These are phyloP conservation scores for Trichoderma koningii DNA, from an alignment of 2,329 filamentous ascomycete genomes.

Conservation along the genomic window DNA sequence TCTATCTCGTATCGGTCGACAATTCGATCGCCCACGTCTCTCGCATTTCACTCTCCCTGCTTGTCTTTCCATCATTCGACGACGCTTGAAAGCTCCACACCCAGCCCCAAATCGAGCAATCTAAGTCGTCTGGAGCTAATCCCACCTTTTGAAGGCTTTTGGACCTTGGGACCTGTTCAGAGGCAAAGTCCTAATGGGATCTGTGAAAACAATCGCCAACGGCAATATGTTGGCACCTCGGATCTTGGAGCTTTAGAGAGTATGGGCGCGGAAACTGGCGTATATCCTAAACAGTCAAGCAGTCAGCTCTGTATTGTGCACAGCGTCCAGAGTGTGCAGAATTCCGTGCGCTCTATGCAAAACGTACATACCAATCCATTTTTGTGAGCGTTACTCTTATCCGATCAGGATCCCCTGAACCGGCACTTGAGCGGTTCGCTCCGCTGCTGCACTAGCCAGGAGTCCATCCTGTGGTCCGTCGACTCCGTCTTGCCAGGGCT, in stretches of 20 bases:
- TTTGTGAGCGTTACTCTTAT: not conserved
- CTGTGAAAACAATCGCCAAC: no score
- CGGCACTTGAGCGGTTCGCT: constrained; percentile 19
- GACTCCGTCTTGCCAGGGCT: constrained; percentile 11
- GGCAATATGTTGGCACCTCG: no score
- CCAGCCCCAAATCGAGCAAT: not conserved
- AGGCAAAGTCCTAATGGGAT: no score
- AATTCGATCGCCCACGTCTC: not conserved
- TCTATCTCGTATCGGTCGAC: not conserved
- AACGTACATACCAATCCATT: not conserved
- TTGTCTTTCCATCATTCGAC: not conserved
- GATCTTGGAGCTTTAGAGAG: not conserved
- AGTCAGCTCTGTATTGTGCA: no score
- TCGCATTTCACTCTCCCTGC: not conserved
- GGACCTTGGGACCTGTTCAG: no score
- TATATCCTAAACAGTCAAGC: not conserved
- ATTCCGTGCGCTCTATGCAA: not conserved
- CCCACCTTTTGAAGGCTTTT: no score
- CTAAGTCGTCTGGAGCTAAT: not conserved
- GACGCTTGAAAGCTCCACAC: not conserved
- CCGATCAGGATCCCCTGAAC: constrained; percentile 17
- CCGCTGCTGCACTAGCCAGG: constrained; percentile 25
- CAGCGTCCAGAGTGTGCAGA: not conserved
- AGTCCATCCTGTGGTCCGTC: constrained; percentile 1
- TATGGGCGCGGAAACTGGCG: not conserved